Base-by-base conservation (phyloP, 1,284 basidiomycete species). In the Stygiomarasmius scandens region DNA sequence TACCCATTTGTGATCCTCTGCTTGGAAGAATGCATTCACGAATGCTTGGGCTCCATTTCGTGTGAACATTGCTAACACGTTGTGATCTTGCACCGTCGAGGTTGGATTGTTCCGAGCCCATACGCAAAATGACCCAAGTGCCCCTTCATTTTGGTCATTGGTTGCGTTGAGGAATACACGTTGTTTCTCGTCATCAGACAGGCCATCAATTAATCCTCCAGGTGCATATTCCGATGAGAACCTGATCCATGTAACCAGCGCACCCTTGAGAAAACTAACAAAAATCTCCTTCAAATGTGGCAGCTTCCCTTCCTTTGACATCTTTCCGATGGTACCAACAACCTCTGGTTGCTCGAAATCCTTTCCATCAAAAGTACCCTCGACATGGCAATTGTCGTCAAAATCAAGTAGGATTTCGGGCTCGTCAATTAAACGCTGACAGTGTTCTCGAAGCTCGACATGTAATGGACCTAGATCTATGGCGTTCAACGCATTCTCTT, bases 71-170 rank as follows among this genome's bases (percentile, higher is more conserved):
- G 66, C 63, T 3, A 61, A 55, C 9, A 64, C 66, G 60, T 71
- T 72, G 56, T 67, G 64, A 3, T 53, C 52, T 10, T 61, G 55
- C 2, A 69, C 23, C 0, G 68, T 62, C 8, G 61, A 52, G 4
- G 60, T 62, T 24, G 66, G 67, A 44, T 67, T 62, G 6, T 58
- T 27, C 11, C 43, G 2, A 55, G 55, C 41, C 63, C 46, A 46
- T 4, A 67, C 58, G 20, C 66, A 56, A 36, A 58, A 67, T 22
- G 58, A 56, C 2, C 72, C 70, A 3, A 76, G 63, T 6, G 65
- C 64, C 3, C 72, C 72, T 55, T 75, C 69, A 58, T 74, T 74
- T 3, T 54, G 59, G 61, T 75, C 70, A 60, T 74, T 76, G 44
- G 73, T 75, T 11, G 69, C 52, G 24, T 63, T 63, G 50, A 73